A percentile compares a stretch with the other conserved stretches of the same genome.
Conservation (phyloP, 371 early-diverging fungal genomes). For the Mortierella sp. region DNA sequence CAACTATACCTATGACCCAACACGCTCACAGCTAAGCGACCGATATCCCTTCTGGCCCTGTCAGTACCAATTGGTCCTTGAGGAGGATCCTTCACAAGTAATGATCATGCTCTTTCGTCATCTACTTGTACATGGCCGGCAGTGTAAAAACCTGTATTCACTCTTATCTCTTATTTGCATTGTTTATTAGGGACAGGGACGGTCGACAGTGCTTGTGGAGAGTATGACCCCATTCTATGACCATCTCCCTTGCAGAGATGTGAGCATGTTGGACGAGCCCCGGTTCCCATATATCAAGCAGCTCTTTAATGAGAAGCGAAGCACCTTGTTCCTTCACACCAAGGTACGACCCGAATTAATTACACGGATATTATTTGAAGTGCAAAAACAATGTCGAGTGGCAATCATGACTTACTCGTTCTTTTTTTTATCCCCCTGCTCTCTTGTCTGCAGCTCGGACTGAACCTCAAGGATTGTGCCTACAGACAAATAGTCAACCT, state of each 20-base stretch:
- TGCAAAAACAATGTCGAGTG: not conserved
- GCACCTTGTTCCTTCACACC: slow-evolving; percentile 28
- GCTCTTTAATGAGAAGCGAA: slow-evolving; percentile 25
- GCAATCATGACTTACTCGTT: not conserved
- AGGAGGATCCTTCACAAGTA: slow-evolving; percentile 27
- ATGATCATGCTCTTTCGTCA: not conserved
- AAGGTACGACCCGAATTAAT: slow-evolving; percentile 23
- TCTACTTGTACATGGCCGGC: not conserved
- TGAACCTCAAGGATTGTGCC: slow-evolving; percentile 22
- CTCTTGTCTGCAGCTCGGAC: slow-evolving; percentile 21
- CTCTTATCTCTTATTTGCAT: not conserved
- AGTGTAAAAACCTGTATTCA: not conserved
- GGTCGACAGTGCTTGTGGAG: slow-evolving; percentile 28
- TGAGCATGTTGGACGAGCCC: slow-evolving; percentile 21
- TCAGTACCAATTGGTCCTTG: slow-evolving; percentile 30
- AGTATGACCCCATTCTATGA: slow-evolving; percentile 35
- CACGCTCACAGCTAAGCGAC: slow-evolving; percentile 30
- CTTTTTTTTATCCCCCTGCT: not conserved
- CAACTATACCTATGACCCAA: slow-evolving; percentile 16
- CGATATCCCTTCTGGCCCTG: slow-evolving; percentile 46
- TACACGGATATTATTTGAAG: not conserved
- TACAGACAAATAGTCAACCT: not conserved
- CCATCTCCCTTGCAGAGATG: slow-evolving; percentile 26
- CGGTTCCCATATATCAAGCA: slow-evolving; percentile 33
- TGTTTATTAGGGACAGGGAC: slow-evolving; percentile 10